phyloP scores from a whole-genome alignment of 2,329 filamentous ascomycete genomes.

The Bertia moriformis region DNA sequence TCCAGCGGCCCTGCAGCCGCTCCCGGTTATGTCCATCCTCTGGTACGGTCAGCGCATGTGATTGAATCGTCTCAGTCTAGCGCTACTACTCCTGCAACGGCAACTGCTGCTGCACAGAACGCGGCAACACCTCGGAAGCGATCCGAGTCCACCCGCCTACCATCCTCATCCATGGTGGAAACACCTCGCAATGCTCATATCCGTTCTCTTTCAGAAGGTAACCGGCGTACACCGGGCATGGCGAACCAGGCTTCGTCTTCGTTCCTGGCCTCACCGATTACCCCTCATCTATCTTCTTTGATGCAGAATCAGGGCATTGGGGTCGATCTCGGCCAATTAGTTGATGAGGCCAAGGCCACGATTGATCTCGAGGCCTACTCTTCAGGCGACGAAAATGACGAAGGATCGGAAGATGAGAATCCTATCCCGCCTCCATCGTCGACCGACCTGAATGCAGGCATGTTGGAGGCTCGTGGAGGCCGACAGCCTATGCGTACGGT shows the following conservation, averaged over 20 bases:
- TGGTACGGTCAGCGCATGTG: conserved; percentile 28
- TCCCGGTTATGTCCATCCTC: conserved; percentile 43
- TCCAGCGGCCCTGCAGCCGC: conserved; percentile 10
- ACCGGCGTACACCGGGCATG: conserved; percentile 21
- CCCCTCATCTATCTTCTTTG: conserved; percentile 54
- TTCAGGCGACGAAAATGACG: conserved; percentile 37
- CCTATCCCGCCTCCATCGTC: conserved; percentile 23
- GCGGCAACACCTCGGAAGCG: background rate
- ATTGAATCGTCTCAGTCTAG: background rate
- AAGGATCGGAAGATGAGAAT: conserved; percentile 29
- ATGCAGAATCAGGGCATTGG: conserved; percentile 46
- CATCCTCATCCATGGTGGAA: conserved; percentile 34
- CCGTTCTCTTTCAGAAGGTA: conserved; percentile 33
- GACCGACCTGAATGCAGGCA: conserved; percentile 22
- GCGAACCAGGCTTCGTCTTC: conserved; percentile 11
- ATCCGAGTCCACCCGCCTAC: background rate
- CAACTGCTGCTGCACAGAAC: background rate
- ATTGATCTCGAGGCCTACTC: conserved; percentile 31
- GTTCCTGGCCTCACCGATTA: conserved; percentile 40
- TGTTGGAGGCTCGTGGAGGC: background rate
- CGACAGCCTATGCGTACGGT: background rate
- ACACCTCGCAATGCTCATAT: conserved; percentile 34
- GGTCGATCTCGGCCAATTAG: conserved; percentile 41
- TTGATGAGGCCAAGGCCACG: conserved; percentile 42
- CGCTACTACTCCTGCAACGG: conserved; percentile 23